phyloP scores from a whole-genome alignment of 2,329 filamentous ascomycete genomes.

The Talaromyces amestolkiae region DNA sequence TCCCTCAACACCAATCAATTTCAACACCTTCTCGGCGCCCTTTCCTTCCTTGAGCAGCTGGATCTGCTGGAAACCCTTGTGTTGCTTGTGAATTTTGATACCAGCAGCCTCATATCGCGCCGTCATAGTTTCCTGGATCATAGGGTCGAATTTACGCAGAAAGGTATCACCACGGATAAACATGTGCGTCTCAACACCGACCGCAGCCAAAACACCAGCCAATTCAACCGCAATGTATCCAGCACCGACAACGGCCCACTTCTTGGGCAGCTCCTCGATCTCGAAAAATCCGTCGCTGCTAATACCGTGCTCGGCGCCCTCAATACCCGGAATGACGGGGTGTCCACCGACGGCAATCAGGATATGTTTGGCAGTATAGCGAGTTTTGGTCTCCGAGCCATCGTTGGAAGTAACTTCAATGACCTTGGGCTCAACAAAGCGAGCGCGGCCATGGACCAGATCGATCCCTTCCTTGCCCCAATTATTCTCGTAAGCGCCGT shows the following conservation, averaged over 20 bases:
- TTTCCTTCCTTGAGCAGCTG: conserved; percentile 46
- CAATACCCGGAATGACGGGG: conserved; percentile 43
- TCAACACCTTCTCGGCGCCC: conserved; percentile 48
- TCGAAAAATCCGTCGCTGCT: conserved; percentile 53
- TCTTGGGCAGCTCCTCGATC: conserved; percentile 51
- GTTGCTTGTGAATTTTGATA: conserved; percentile 48
- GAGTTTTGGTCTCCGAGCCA: conserved; percentile 40
- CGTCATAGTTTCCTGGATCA: conserved; percentile 53
- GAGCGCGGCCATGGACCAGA: conserved; percentile 49
- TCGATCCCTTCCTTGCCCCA: conserved; percentile 52
- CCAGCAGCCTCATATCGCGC: conserved; percentile 51
- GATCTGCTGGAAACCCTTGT: conserved; percentile 49
- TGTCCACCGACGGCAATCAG: conserved; percentile 49
- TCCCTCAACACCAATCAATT: conserved; percentile 44
- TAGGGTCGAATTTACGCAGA: conserved; percentile 53
- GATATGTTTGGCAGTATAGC: conserved; percentile 48
- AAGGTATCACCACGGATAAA: conserved; percentile 51
- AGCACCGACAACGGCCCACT: conserved; percentile 51
- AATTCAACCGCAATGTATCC: conserved; percentile 54
- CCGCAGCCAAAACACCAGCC: conserved; percentile 50
- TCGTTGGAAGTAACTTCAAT: conserved; percentile 43
- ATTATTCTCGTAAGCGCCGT: conserved; percentile 51
- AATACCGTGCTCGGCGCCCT: conserved; percentile 51
- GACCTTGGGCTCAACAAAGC: conserved; percentile 45
- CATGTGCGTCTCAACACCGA: conserved; percentile 52